Conservation (phyloP, 257 asterid genomes). For the Penstemon eatonii region DNA sequence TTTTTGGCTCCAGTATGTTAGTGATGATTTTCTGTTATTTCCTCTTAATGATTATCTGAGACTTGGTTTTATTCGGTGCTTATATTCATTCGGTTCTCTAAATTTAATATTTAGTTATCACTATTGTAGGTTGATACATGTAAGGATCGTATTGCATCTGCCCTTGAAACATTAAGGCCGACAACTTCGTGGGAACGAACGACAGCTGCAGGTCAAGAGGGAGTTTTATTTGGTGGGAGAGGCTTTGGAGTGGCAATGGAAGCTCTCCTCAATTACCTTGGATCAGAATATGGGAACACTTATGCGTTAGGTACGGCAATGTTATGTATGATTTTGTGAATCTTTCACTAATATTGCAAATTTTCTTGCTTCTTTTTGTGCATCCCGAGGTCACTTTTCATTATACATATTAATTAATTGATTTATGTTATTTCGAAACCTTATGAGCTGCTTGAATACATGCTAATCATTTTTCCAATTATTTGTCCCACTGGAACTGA, state of each 20-base stretch:
- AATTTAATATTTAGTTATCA: conserved; percentile 15
- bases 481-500: conserved; percentile 33
- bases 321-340: conserved; percentile 13
- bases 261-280: conserved; percentile 84
- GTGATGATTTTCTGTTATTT: conserved; percentile 24
- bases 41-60: conserved; percentile 7
- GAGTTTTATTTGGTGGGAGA: conserved; percentile 90
- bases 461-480: conserved; percentile 32
- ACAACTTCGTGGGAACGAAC: conserved; percentile 93
- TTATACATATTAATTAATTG: not conserved
- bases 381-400: conserved; percentile 8
- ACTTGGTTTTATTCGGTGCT: not conserved
- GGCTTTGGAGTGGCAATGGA: conserved; percentile 98
- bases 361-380: not conserved
- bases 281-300: conserved; percentile 95
- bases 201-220: conserved; percentile 92
- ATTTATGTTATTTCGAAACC: conserved; percentile 26
- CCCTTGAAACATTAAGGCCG: conserved; percentile 90
- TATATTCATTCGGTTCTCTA: conserved; percentile 8
- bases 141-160: conserved; percentile 81
- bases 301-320: conserved; percentile 73
- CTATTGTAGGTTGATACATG: conserved; percentile 80
- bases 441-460: conserved; percentile 24
- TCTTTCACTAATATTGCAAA: not conserved
- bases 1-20: conserved; percentile 91